Conservation (phyloP, 208 protist genomes). For the Willaertia magna region DNA sequence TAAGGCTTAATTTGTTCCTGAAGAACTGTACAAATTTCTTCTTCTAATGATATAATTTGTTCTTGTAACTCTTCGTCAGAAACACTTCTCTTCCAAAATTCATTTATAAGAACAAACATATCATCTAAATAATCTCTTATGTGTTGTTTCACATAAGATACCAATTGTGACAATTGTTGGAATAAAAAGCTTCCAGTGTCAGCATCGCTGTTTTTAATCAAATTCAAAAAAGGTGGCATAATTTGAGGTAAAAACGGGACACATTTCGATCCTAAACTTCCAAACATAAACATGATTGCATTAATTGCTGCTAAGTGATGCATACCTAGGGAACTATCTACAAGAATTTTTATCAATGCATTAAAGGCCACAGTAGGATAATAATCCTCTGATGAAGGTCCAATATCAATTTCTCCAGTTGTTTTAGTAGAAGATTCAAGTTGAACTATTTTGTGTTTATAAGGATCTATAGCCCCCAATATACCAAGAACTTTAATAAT, state of each 20-base stretch:
- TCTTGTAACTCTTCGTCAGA: constrained; percentile 29
- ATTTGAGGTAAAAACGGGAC: constrained; percentile 61
- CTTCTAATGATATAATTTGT: constrained; percentile 39
- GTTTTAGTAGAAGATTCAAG: background rate
- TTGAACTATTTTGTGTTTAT: background rate
- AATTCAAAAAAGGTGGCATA: constrained; percentile 58
- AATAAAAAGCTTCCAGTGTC: constrained; percentile 5
- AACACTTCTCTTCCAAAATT: constrained; percentile 27
- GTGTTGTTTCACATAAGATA: background rate
- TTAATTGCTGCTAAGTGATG: constrained; percentile 54
- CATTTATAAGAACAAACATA: constrained; percentile 8
- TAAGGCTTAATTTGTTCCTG: constrained; percentile 71
- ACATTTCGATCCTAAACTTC: constrained; percentile 41
- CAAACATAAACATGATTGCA: constrained; percentile 61
- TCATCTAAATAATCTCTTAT: constrained; percentile 13
- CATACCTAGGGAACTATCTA: constrained; percentile 42
- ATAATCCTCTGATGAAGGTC: constrained; percentile 46
- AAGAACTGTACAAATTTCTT: constrained; percentile 58
- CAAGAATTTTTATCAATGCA: constrained; percentile 59
- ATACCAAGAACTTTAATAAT: constrained; percentile 67
- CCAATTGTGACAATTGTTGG: constrained; percentile 11
- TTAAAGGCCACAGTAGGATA: constrained; percentile 56
- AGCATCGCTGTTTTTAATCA: constrained; percentile 30
- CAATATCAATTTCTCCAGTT: background rate
- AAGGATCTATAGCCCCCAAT: constrained; percentile 70